Conservation (phyloP, 805 yeast species). For the Myxozyma geophila region DNA sequence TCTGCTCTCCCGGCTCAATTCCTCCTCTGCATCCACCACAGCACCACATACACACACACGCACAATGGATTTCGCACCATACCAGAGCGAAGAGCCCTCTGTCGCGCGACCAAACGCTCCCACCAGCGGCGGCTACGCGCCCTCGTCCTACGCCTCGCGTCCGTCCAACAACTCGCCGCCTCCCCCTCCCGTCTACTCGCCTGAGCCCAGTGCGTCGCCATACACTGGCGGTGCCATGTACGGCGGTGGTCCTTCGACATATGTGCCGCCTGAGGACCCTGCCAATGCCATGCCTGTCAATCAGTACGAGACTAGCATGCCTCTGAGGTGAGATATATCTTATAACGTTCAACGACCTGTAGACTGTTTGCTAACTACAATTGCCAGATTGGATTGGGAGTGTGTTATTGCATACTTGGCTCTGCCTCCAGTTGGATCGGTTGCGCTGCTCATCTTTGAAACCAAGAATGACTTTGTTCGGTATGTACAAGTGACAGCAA, state of each 20-base stretch:
- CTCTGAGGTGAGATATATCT: slow-evolving; percentile 28
- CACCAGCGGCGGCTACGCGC: slow-evolving; percentile 17
- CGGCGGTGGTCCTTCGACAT: slow-evolving; percentile 14
- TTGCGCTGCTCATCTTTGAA: slow-evolving; percentile 30
- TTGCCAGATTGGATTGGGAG: slow-evolving; percentile 32
- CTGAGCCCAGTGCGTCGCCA: slow-evolving; percentile 19
- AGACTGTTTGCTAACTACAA: neutral
- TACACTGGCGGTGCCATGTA: slow-evolving; percentile 19
- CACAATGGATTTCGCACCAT: slow-evolving; percentile 37
- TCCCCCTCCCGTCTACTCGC: slow-evolving; percentile 27
- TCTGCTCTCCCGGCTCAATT: neutral
- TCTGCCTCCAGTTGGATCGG: slow-evolving; percentile 37
- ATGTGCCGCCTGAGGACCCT: slow-evolving; percentile 26
- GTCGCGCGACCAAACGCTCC: slow-evolving; percentile 17
- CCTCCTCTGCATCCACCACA: neutral
- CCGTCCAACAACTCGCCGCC: slow-evolving; percentile 23
- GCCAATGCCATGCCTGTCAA: slow-evolving; percentile 28
- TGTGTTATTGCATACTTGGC: slow-evolving; percentile 31
- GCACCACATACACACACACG: neutral
- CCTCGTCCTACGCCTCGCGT: slow-evolving; percentile 11
- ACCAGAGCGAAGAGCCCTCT: slow-evolving; percentile 38
- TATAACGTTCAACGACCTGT: neutral
- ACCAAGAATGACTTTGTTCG: slow-evolving; percentile 36
- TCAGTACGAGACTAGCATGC: slow-evolving; percentile 35
- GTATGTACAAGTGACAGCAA: slow-evolving; percentile 10